Percentiles rank a stretch among this genome's conserved stretches.
Evolutionary conservation across 2,329 filamentous ascomycete genomes (phyloP).

Genomic region (Dichotomopilus funicola): DNA sequence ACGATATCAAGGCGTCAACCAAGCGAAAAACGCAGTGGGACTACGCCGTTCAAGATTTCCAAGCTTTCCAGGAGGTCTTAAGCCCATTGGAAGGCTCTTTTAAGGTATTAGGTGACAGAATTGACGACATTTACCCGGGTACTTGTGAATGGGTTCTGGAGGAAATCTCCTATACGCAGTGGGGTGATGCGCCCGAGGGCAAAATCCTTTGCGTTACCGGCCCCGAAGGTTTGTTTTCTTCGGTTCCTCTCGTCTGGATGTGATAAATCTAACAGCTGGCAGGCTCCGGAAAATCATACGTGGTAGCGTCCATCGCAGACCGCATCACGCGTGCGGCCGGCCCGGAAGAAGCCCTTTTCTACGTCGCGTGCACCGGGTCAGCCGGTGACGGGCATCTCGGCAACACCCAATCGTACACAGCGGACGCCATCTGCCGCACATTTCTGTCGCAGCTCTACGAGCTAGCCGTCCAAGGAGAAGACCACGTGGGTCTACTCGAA

Average conservation of each 20-base stretch:
- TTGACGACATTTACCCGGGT: conserved; percentile 15
- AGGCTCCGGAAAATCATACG: conserved; percentile 19
- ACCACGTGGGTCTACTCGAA: conserved; percentile 16
- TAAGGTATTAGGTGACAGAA: conserved; percentile 8
- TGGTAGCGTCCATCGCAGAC: conserved; percentile 16
- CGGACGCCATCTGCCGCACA: conserved; percentile 18
- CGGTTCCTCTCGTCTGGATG: no score
- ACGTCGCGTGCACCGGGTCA: conserved; percentile 13
- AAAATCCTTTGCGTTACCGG: conserved; percentile 16
- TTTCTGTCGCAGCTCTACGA: conserved; percentile 16
- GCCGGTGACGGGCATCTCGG: background rate
- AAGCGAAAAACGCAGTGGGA: conserved; percentile 22
- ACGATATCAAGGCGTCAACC: conserved; percentile 18
- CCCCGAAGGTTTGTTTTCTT: conserved; percentile 11
- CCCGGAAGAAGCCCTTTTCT: conserved; percentile 11
- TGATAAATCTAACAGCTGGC: background rate
- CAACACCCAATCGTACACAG: conserved; percentile 6
- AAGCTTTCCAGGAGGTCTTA: conserved; percentile 12
- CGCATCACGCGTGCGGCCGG: conserved; percentile 4
- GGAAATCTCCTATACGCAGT: conserved; percentile 1
- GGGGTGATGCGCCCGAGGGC: conserved; percentile 1
- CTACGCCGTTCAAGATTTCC: conserved; percentile 17
- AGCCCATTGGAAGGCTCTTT: conserved; percentile 9
- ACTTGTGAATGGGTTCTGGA: conserved; percentile 21
- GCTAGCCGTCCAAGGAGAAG: conserved; percentile 13